Evolutionary conservation across 495 filamentous ascomycete species (phyloP).

Genomic region (Tetracladium setigerum): DNA sequence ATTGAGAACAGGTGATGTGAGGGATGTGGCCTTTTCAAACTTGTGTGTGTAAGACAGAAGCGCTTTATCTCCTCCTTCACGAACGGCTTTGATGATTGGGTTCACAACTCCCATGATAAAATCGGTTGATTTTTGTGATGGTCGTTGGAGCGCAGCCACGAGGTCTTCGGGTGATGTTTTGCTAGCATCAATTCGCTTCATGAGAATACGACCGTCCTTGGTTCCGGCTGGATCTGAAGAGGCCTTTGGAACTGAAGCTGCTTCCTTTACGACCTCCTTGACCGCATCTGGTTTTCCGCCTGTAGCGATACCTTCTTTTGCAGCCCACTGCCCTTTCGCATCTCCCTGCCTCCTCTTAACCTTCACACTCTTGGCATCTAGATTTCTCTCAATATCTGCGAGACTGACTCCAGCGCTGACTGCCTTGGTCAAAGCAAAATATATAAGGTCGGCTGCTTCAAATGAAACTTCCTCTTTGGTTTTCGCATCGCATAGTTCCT

Average conservation of each 20-base stretch:
- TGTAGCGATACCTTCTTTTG: slow-evolving; percentile 62
- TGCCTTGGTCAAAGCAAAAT: slow-evolving; percentile 90
- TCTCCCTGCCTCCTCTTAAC: slow-evolving; percentile 86
- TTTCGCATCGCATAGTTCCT: slow-evolving; percentile 81
- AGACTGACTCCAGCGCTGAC: slow-evolving; percentile 74
- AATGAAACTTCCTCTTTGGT: slow-evolving; percentile 80
- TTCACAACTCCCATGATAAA: slow-evolving; percentile 81
- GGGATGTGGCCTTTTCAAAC: slow-evolving; percentile 88
- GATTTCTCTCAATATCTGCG: slow-evolving; percentile 80
- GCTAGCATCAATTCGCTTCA: slow-evolving; percentile 68
- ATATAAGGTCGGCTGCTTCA: slow-evolving; percentile 90
- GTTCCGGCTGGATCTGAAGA: slow-evolving; percentile 35
- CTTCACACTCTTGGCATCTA: slow-evolving; percentile 92
- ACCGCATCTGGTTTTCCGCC: slow-evolving; percentile 10
- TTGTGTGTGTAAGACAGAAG: slow-evolving; percentile 90
- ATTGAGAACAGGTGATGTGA: slow-evolving; percentile 79
- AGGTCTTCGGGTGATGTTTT: slow-evolving; percentile 53
- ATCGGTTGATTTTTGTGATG: slow-evolving; percentile 87
- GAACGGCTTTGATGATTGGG: slow-evolving; percentile 84
- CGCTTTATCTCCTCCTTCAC: slow-evolving; percentile 72
- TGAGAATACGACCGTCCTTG: slow-evolving; percentile 61
- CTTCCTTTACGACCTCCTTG: slow-evolving; percentile 33
- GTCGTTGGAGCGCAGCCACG: slow-evolving; percentile 65
- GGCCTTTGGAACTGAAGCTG: slow-evolving; percentile 34
- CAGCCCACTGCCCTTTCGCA: slow-evolving; percentile 83